Evolutionary conservation across 2,329 filamentous ascomycete species (phyloP), one percentile per base, ranked within the genome.

Genomic region (Ceratocystis huliohia): DNA sequence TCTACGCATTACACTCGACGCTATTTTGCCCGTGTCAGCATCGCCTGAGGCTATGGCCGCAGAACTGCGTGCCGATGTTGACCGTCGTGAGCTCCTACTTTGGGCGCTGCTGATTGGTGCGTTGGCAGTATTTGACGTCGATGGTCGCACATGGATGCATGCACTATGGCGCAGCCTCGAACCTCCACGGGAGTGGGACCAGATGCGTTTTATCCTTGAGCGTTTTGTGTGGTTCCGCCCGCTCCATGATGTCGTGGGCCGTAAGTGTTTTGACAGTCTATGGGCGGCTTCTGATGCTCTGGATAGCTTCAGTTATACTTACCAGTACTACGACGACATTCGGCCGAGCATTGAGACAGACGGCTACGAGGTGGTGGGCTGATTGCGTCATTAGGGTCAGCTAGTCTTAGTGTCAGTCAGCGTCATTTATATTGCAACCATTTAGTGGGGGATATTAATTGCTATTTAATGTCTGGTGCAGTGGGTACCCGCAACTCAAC

Each of bases 221-320:
- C 44, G 56, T 20, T 68, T 65, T 53, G 66, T 68, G 25, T 68
- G 66, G 66, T 68, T 68, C 45, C 63, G 66, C 4, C 63, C 66
- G 3, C 48, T 68, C 7, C 66, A 68, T 63, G 66, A 68, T 48
- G 59, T 25, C 7, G 62, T 65, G 22, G 66, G 66, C 20, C 28
- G 45, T 8, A 44, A 59, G 17, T 61, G 57, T 10, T 68, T 68
- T 17, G 25, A 63, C 3, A 20, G 50, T 20, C 30, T 68, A 3
- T 68, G 66, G 66, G 66, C 33, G 17, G 64, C 66, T 6, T 59
- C 61, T 10, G 66, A 68, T 28, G 28, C 44, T 8, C 50, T 57
- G 3, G 53, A n/a, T 5, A 57, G 22, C 53, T 33, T 30, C 28
- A 13, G 13, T 28, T n/a, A 13, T 13, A 13, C 25, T 6, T 57